Conservation (phyloP, 164 flowering plant genomes). For the Berberis vulgaris region DNA sequence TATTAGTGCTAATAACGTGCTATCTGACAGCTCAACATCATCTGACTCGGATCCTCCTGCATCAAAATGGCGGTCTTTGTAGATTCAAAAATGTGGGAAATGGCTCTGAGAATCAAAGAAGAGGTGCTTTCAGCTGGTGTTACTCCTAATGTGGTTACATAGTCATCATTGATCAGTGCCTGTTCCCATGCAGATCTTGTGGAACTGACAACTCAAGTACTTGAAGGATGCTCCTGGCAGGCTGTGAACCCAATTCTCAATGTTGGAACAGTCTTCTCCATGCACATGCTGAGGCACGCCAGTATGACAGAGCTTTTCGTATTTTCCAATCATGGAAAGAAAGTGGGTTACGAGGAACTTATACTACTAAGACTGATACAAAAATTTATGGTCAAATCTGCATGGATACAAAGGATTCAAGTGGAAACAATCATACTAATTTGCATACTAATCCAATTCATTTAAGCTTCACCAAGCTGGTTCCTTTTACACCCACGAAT, state of each 20-base stretch:
- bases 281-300: slow-evolving; percentile 83
- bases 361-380: slow-evolving; percentile 4
- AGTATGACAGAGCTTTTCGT: slow-evolving; percentile 85
- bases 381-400: slow-evolving; percentile 1
- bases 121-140: slow-evolving; percentile 81
- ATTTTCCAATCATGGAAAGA: slow-evolving; percentile 64
- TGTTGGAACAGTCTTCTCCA: slow-evolving; percentile 74
- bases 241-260: slow-evolving; percentile 72
- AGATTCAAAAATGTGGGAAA: slow-evolving; percentile 83
- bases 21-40: too few species aligned
- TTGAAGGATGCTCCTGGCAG: slow-evolving; percentile 75
- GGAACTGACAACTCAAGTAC: slow-evolving; percentile 59
- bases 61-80: slow-evolving; percentile 52
- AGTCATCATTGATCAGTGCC: slow-evolving; percentile 87
- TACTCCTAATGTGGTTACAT: slow-evolving; percentile 63
- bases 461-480: slow-evolving; percentile 9
- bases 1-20: too few species aligned
- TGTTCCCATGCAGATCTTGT: slow-evolving; percentile 84
- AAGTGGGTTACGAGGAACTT: slow-evolving; percentile 17
- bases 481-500: slow-evolving; percentile 58
- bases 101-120: slow-evolving; percentile 75
- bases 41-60: too few species aligned
- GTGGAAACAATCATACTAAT: slow-evolving; percentile 1
- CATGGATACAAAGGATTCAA: slow-evolving; percentile 5
- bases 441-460: too few species aligned